These are phyloP conservation scores for Schwanniomyces occidentalis DNA, from an alignment of 805 yeast species.

Conservation along the genomic window DNA sequence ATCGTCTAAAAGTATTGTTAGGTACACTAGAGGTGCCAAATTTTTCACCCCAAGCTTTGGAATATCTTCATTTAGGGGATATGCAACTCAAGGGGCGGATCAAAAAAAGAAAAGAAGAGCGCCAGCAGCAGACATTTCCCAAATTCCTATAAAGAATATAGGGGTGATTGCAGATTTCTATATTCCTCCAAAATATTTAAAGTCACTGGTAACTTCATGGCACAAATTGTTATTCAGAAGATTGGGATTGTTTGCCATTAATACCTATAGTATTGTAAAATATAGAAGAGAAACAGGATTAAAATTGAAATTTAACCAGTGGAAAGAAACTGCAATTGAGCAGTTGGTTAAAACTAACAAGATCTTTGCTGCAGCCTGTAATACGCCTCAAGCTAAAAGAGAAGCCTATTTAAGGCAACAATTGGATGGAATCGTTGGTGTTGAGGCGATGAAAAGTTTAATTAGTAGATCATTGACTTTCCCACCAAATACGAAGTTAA, in stretches of 20 bases:
- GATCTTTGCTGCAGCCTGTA: slow-evolving; percentile 64
- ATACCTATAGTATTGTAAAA: slow-evolving; percentile 54
- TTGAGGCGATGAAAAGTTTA: slow-evolving; percentile 31
- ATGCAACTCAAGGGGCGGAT: slow-evolving; percentile 10
- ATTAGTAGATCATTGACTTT: slow-evolving; percentile 34
- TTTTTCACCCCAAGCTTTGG: too few species aligned
- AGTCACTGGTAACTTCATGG: slow-evolving; percentile 35
- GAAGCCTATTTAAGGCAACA: slow-evolving; percentile 47
- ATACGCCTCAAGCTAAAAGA: slow-evolving; percentile 26
- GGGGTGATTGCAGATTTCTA: slow-evolving; percentile 46
- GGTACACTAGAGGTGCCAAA: too few species aligned
- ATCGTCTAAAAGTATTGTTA: too few species aligned
- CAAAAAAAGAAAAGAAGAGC: slow-evolving; percentile 14
- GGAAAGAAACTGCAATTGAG: slow-evolving; percentile 87
- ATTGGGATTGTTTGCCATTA: slow-evolving; percentile 65
- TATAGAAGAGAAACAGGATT: slow-evolving; percentile 44
- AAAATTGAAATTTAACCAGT: slow-evolving; percentile 62
- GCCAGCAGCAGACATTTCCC: slow-evolving; percentile 31
- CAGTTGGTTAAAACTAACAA: slow-evolving; percentile 75
- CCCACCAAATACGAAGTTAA: slow-evolving; percentile 60
- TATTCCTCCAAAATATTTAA: slow-evolving; percentile 36
- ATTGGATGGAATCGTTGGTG: slow-evolving; percentile 36
- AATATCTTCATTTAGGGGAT: too few species aligned
- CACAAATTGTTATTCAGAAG: slow-evolving; percentile 55
- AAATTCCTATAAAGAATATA: slow-evolving; percentile 38